Percentiles rank a stretch among this genome's conserved stretches.
phyloP scores from a whole-genome alignment of 768 basidiomycete genomes.

The Leccinum incarnatum region DNA sequence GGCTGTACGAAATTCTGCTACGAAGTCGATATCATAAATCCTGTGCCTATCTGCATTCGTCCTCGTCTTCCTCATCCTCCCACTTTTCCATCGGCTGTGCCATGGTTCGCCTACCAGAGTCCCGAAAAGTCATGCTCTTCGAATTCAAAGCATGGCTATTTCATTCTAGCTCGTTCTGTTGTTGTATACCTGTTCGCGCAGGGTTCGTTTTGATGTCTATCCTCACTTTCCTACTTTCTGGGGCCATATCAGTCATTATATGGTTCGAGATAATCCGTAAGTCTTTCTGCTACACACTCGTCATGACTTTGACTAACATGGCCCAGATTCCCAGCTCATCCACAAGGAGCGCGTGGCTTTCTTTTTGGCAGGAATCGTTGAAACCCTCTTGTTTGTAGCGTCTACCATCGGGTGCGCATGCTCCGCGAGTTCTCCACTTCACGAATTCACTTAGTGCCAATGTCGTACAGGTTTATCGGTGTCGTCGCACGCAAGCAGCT shows the following conservation, averaged over 20 bases:
- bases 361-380: slow-evolving; percentile 49
- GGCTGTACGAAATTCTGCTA: slow-evolving; percentile 5
- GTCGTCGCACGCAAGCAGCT: slow-evolving; percentile 58
- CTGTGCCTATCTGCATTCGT: not conserved
- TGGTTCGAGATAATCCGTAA: slow-evolving; percentile 64
- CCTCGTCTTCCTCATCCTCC: not conserved
- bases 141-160: slow-evolving; percentile 46
- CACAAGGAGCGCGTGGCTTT: slow-evolving; percentile 40
- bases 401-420: slow-evolving; percentile 53
- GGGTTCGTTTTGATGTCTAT: slow-evolving; percentile 57
- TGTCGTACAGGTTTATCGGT: slow-evolving; percentile 52
- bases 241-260: slow-evolving; percentile 48
- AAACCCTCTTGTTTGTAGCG: slow-evolving; percentile 49
- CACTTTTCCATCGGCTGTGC: not conserved
- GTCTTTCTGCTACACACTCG: slow-evolving; percentile 20
- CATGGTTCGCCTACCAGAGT: not conserved
- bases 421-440: not conserved
- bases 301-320: not conserved
- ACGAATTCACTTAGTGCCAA: not conserved
- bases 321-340: slow-evolving; percentile 33
- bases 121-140: slow-evolving; percentile 35
- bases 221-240: slow-evolving; percentile 53
- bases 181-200: slow-evolving; percentile 58
- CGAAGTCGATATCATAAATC: not conserved
- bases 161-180: slow-evolving; percentile 56